Evolutionary conservation across 1,139 yeast species (phyloP), one percentile per base, ranked within the genome.

Genomic region (Pichia kudriavzevii): DNA sequence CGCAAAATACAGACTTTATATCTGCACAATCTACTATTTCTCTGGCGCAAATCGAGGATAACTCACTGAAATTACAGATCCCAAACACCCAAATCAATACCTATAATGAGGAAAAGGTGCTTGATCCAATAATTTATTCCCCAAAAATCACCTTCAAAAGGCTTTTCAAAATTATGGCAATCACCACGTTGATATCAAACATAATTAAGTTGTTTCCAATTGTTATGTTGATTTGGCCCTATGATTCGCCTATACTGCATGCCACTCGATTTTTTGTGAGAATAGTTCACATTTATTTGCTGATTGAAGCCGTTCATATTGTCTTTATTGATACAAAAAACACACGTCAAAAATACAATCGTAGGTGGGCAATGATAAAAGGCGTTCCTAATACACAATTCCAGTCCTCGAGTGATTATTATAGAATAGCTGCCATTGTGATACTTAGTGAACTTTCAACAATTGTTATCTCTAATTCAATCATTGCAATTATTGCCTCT

Each of bases 211-310:
- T 91, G 17, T 79, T 88, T 43, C 98, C 98, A 0, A 81, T 93
- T n/a, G 64, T 91, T 23, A 88, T 88, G 88, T 66, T 91, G 25
- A 88, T 93, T 24, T 91, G 99, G 99, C 91, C 95, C 1, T 91
- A 91, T 52, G 96, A 91, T 51, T 71, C 83, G 7, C 68, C 82
- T 0, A 66, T 79, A 7, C 42, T 58, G 19, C 49, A 53, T 28
- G 42, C 55, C 20, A 57, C 60, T 1, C 45, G 58, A 38, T 42
- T 47, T 13, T 40, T 55, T 17, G 55, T 57, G 12, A 49, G 52
- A 21, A 36, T 54, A 6, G 49, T 57, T 13, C 55, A 55, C 34
- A 28, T 51, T 7, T 46, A 52, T 10, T 43, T 56, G 21, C 43
- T 55, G 6, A 42, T 55, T 7, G 60, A 56, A 29, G 58, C 55